Evolutionary conservation across 2,329 filamentous ascomycete genomes (phyloP).

Genomic region (Aureobasidium lini): DNA sequence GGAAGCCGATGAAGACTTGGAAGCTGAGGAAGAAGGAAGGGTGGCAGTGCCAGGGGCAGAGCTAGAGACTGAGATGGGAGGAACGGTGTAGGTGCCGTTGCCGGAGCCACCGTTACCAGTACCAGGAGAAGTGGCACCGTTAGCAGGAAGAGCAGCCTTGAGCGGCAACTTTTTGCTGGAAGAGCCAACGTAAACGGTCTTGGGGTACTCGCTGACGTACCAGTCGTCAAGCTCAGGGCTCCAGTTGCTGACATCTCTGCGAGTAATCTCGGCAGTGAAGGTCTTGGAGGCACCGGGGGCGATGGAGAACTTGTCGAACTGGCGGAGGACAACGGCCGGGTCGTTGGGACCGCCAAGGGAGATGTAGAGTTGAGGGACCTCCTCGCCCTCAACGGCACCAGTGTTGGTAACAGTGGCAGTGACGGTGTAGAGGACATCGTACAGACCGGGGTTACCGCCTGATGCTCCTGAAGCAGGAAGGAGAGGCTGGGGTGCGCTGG

Average conservation of each 20-base stretch:
- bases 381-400: constrained; percentile 57
- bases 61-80: not conserved
- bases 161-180: constrained; percentile 52
- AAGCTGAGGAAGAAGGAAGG: not conserved
- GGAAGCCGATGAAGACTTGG: not conserved
- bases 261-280: constrained; percentile 63
- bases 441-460: constrained; percentile 57
- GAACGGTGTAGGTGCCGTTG: constrained; percentile 3
- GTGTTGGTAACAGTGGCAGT: constrained; percentile 65
- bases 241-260: constrained; percentile 85
- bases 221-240: constrained; percentile 74
- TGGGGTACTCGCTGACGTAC: constrained; percentile 52
- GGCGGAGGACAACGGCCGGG: constrained; percentile 58
- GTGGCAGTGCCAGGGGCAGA: not conserved
- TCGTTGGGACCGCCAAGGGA: constrained; percentile 72
- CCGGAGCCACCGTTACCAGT: constrained; percentile 3
- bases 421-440: constrained; percentile 61
- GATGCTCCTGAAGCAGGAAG: constrained; percentile 52
- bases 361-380: constrained; percentile 69
- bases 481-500: constrained; percentile 51
- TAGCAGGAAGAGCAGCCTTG: constrained; percentile 17
- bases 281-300: constrained; percentile 58
- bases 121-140: not conserved
- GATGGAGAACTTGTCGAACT: constrained; percentile 72
- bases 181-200: constrained; percentile 54